These are phyloP conservation scores for Phytophthora ohioensis DNA, from an alignment of 352 stramenopile genomes.

Conservation along the genomic window DNA sequence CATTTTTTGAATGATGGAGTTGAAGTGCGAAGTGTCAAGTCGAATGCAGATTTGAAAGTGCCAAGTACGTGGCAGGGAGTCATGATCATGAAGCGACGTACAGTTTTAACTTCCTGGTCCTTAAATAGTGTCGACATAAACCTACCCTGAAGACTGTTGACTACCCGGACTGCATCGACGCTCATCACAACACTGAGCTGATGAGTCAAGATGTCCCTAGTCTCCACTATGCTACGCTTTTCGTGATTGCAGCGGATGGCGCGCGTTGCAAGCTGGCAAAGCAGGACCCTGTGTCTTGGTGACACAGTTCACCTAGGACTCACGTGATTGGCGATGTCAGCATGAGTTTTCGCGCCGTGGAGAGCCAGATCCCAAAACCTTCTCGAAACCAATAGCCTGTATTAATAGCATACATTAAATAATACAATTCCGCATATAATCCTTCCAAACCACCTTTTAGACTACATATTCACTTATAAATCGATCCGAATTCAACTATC, in stretches of 20 bases:
- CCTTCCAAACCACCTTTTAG: background rate
- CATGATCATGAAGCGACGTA: slow-evolving; percentile 28
- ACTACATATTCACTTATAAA: background rate
- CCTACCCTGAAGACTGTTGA: background rate
- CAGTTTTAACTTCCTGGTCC: slow-evolving; percentile 5
- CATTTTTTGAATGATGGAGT: slow-evolving; percentile 20
- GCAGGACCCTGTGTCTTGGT: background rate
- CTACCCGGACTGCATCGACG: slow-evolving; percentile 1
- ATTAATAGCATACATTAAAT: background rate
- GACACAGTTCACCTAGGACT: background rate
- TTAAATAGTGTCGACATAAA: background rate
- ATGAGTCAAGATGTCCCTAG: slow-evolving; percentile 11
- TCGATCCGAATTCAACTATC: background rate
- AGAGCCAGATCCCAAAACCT: background rate
- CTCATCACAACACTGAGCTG: slow-evolving; percentile 21
- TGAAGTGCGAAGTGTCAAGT: slow-evolving; percentile 13
- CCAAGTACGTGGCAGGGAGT: slow-evolving; percentile 17
- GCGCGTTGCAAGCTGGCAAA: background rate
- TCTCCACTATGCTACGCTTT: background rate
- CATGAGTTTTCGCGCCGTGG: background rate
- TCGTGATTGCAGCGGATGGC: slow-evolving; percentile 8
- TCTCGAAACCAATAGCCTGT: background rate
- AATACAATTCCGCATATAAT: background rate
- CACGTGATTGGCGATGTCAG: background rate
- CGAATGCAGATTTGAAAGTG: slow-evolving; percentile 25